A percentile compares a stretch with the other conserved stretches of the same genome.
These are phyloP conservation scores for Cyclotella cryptica DNA, from an alignment of 108 stramenopile genomes.

Conservation along the genomic window DNA sequence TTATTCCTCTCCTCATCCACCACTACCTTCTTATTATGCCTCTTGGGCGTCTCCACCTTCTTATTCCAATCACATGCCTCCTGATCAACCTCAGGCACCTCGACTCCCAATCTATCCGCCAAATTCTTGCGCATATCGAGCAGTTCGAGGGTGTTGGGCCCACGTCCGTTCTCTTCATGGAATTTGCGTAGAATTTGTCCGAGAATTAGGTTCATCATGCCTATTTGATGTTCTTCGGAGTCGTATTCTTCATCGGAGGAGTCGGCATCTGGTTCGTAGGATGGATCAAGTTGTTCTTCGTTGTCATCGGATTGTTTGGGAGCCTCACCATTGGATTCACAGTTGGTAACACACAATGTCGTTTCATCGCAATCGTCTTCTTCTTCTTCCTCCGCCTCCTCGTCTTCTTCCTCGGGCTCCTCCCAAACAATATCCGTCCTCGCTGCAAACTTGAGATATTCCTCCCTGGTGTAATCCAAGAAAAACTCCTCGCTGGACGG, in stretches of 20 bases:
- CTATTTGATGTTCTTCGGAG: slow-evolving; percentile 57
- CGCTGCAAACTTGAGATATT: slow-evolving; percentile 79
- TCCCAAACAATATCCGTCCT: slow-evolving; percentile 78
- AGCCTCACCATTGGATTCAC: slow-evolving; percentile 1
- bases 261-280: slow-evolving; percentile 43
- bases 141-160: slow-evolving; percentile 81
- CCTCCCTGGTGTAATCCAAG: slow-evolving; percentile 78
- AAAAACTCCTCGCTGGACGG: slow-evolving; percentile 85
- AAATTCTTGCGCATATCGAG: slow-evolving; percentile 77
- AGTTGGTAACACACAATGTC: neutral
- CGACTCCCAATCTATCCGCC: slow-evolving; percentile 78
- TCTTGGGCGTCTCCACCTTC: slow-evolving; percentile 35
- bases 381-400: slow-evolving; percentile 59
- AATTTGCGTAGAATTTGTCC: slow-evolving; percentile 77
- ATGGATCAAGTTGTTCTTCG: slow-evolving; percentile 51
- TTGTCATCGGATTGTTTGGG: slow-evolving; percentile 11
- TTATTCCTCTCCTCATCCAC: slow-evolving; percentile 52
- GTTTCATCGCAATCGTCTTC: slow-evolving; percentile 42
- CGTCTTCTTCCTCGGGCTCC: slow-evolving; percentile 46
- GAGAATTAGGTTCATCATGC: slow-evolving; percentile 88
- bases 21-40: slow-evolving; percentile 45
- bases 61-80: slow-evolving; percentile 57
- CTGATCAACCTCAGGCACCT: slow-evolving; percentile 64
- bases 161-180: slow-evolving; percentile 84
- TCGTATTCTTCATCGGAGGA: slow-evolving; percentile 60